Evolutionary conservation across 768 basidiomycete genomes (phyloP), one percentile per base, ranked within the genome.

Genomic region (Chalciporus piperatus): DNA sequence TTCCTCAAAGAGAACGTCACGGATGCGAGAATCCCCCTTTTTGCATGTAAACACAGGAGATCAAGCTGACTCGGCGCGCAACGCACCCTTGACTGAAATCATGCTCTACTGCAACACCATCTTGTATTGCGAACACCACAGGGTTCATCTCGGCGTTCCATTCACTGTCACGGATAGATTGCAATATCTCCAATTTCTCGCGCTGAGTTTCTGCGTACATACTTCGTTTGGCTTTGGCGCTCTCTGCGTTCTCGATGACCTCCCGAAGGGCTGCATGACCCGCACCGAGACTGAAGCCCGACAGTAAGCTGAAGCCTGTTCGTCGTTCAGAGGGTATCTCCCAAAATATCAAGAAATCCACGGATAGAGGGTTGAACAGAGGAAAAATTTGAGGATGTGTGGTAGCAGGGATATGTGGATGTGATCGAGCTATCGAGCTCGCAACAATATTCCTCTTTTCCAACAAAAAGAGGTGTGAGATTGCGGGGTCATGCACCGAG

Each of bases 161-260:
- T 64, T 87, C 83, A 53, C 85, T 85, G 4, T 74, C 68, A 32
- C 81, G 74, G 38, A 97, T 77, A 9, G 84, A 81, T 45, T 82
- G 74, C 46, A 95, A 61, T 28, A 95, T 70, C 45, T 83, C 82
- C 57, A 68, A 66, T 62, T 82, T 83, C 68, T 93, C 84, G 43
- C 87, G 76, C 54, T 80, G 81, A 5, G 93, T 96, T 73, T 98
- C 92, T 19, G 91, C 92, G 63, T 92, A 98, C 80, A 97, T 92
- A 56, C 82, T 91, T 41, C 92, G 79, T 53, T 84, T 88, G 20
- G 76, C 77, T 68, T 89, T 89, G 11, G 77, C 77, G 41, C 70
- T 73, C 60, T 84, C 83, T 10, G 80, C 78, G 17, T 78, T 75
- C 43, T 80, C 75, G 6, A 93, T 76, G 33, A 85, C 72, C 43